Conservation (phyloP, 257 asterid species). For the Solanum chiquidenum region DNA sequence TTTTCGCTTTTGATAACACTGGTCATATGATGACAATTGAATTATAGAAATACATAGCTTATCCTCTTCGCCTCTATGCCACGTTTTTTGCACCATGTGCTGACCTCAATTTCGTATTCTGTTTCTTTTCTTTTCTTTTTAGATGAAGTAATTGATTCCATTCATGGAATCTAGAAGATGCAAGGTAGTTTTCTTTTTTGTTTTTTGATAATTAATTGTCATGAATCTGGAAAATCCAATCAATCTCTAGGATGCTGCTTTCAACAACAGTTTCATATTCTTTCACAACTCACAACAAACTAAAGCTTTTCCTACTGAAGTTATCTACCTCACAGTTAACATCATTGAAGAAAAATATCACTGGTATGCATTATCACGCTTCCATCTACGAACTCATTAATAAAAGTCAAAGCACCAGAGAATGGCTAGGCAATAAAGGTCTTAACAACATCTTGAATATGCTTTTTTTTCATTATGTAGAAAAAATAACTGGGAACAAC, state of each 20-base stretch:
- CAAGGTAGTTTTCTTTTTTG: background rate
- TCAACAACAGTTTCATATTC: background rate
- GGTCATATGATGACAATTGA: background rate
- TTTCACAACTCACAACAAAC: background rate
- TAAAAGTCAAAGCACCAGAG: background rate
- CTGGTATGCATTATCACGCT: background rate
- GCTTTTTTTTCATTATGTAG: background rate
- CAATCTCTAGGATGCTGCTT: background rate
- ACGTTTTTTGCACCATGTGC: background rate
- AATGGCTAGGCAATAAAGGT: background rate
- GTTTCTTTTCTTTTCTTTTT: background rate
- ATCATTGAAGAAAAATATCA: background rate
- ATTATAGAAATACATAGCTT: background rate
- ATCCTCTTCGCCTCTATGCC: background rate
- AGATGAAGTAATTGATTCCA: background rate
- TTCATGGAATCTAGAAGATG: background rate
- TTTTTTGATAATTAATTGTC: background rate
- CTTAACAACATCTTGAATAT: background rate
- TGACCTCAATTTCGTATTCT: background rate
- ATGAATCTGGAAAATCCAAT: background rate
- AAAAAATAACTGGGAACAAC: background rate
- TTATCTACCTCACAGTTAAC: background rate
- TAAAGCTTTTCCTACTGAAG: background rate
- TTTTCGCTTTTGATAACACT: background rate
- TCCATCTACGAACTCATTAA: background rate